Base-by-base conservation (phyloP, 495 filamentous ascomycete genomes). In the Hypoxylon intermedium region DNA sequence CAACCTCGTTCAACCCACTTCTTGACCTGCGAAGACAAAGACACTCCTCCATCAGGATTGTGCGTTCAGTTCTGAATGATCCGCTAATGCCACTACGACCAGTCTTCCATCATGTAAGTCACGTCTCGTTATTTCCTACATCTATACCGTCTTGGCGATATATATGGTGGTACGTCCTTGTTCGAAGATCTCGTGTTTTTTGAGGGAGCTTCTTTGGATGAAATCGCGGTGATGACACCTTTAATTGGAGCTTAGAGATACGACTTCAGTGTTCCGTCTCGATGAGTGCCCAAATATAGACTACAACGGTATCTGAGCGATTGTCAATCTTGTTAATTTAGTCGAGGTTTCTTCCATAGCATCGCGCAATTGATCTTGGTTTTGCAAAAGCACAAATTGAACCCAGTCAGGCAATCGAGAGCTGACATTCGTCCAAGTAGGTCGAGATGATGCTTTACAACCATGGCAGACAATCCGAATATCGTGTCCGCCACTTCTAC, bases 281-380 rank as follows among this genome's bases (percentile, higher is more conserved):
- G 69, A 80, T 96, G 92, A 82, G 81, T 78, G 84, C 80, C 78
- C 76, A 75, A 83, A 84, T 73, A 84, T 82, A 89, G 91, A 96
- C 92, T 97, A 96, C 92, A 95, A 96, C 92, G 92, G 92, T 97
- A 96, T 97, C 92, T 96, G 92, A 96, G 84, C 82, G 80, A 76
- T 77, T 26, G 24, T 63, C 52, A 31, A 47, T 19, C 52, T 45
- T 57, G 49, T 58, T 34, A 30, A 38, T 43, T 56, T 16, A 19
- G 24, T 53, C 5, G 15, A n/a, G n/a, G n/a, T n/a, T n/a, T n/a
- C n/a, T n/a, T 18, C 24, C 23, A 45, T 37, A 37, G 34, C 34
- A 6, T 34, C n/a, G 34, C 20, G 5, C 40, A 26, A 26, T 26
- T 26, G 7, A 26, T 26, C 5, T 1, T 31, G 26, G 21, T 4